These are phyloP conservation scores for Arthroderma sp. DNA, from an alignment of 2,329 filamentous ascomycete genomes.

Conservation along the genomic window DNA sequence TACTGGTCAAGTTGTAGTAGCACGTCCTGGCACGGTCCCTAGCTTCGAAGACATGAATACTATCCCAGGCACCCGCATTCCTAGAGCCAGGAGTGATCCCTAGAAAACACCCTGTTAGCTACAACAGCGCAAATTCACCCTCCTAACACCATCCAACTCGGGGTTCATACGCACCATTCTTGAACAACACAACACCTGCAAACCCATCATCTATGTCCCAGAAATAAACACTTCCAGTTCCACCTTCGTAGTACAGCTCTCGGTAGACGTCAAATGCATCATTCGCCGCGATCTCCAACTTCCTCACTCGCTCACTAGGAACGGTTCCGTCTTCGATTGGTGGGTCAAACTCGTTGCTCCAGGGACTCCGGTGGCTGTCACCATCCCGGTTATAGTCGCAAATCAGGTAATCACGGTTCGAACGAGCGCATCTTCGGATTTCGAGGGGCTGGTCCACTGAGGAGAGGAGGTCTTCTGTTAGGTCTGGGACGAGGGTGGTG, in stretches of 20 bases:
- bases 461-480: slow-evolving; percentile 94
- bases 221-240: slow-evolving; percentile 90
- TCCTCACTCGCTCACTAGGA: slow-evolving; percentile 77
- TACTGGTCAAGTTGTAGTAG: slow-evolving; percentile 96
- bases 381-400: slow-evolving; percentile 99
- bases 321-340: slow-evolving; percentile 76
- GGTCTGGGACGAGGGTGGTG: slow-evolving; percentile 73
- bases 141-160: background rate
- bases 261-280: slow-evolving; percentile 95
- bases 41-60: slow-evolving; percentile 96
- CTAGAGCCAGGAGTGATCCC: slow-evolving; percentile 55
- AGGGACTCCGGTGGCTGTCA: slow-evolving; percentile 94
- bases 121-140: background rate
- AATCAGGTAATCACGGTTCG: slow-evolving; percentile 87
- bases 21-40: slow-evolving; percentile 81
- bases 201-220: slow-evolving; percentile 98
- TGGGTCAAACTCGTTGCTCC: slow-evolving; percentile 97
- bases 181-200: slow-evolving; percentile 85
- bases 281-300: slow-evolving; percentile 88
- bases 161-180: slow-evolving; percentile 56
- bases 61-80: slow-evolving; percentile 84
- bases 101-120: slow-evolving; percentile 8
- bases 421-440: slow-evolving; percentile 71
- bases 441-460: slow-evolving; percentile 93
- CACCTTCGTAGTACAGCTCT: slow-evolving; percentile 86